phyloP scores from a whole-genome alignment of 2,329 filamentous ascomycete species.

The Diaporthe citri region DNA sequence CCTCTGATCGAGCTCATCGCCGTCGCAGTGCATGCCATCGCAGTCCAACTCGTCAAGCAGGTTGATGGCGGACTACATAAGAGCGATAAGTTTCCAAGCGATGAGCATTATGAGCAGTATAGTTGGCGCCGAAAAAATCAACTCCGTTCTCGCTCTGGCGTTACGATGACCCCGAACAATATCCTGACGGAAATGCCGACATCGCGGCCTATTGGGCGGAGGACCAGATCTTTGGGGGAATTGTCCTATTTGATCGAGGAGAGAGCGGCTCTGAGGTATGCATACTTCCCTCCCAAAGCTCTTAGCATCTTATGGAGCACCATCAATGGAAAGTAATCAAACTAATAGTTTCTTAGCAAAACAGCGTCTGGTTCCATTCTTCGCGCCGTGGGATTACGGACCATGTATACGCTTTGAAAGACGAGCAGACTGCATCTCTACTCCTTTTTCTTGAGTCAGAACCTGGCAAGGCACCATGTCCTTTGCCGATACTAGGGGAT shows the following conservation, averaged over 20 bases:
- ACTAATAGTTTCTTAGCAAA: background rate
- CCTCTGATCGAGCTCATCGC: background rate
- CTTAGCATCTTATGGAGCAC: too few species aligned
- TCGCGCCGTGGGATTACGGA: background rate
- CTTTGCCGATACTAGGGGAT: background rate
- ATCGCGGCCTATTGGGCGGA: background rate
- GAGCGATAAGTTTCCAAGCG: background rate
- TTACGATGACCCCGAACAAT: background rate
- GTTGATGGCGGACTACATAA: background rate
- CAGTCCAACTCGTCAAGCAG: background rate
- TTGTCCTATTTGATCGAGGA: background rate
- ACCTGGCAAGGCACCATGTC: background rate
- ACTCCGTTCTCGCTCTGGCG: background rate
- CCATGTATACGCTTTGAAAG: background rate
- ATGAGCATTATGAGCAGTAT: background rate
- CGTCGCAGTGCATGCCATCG: background rate
- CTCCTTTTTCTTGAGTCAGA: background rate
- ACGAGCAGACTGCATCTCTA: background rate
- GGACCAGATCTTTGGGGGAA: slow-evolving; percentile 2
- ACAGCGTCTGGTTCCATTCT: background rate
- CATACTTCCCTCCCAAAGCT: background rate
- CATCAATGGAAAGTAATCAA: too few species aligned
- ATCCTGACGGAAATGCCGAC: background rate
- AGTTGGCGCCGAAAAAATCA: background rate
- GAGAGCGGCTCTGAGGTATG: background rate